Evolutionary conservation across 2,329 filamentous ascomycete species (phyloP), one percentile per base, ranked within the genome.

Genomic region (Microdochium paspali): DNA sequence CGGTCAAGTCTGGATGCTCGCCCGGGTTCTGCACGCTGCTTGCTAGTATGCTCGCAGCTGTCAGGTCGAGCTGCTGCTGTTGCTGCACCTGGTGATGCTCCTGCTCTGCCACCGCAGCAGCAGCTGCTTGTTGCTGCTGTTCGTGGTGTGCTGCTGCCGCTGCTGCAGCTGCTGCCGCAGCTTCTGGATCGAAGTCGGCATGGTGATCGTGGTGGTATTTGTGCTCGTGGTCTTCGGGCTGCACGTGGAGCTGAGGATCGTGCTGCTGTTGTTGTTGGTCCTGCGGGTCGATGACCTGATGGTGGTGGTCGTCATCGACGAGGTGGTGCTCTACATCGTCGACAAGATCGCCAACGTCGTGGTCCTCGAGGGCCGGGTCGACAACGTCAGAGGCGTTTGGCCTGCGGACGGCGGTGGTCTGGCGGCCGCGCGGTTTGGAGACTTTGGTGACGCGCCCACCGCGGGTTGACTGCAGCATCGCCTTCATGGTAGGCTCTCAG

Each of bases 391-490:
- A 50, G 10, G 56, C 49, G 49, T 57, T 56, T 45, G 51, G 49
- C 28, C 58, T 58, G 28, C 60, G 62, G 49, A 58, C n/a, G n/a
- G n/a, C n/a, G n/a, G n/a, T n/a, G n/a, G n/a, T 53, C 50, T 54
- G 54, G 24, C 62, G 61, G 44, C 58, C 57, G 43, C 56, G 56
- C 39, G 64, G 58, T 58, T 74, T 75, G 46, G 65, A 66, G 56
- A 73, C 69, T 58, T 71, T 73, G 61, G 58, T 66, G 30, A 63
- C 63, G 46, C 67, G 67, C 54, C 59, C 42, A 53, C 58, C 65
- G 47, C 67, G 67, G 49, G 56, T 51, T 44, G 66, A 56, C 53
- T 62, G 63, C 46, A 65, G 58, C 51, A 63, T 59, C 51, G 62
- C 63, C 50, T 63, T 65, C 64, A 66, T 67, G 28, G 47, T 44